These are phyloP conservation scores for Thuja plicata DNA, from an alignment of 83 land plant genomes.

Conservation along the genomic window DNA sequence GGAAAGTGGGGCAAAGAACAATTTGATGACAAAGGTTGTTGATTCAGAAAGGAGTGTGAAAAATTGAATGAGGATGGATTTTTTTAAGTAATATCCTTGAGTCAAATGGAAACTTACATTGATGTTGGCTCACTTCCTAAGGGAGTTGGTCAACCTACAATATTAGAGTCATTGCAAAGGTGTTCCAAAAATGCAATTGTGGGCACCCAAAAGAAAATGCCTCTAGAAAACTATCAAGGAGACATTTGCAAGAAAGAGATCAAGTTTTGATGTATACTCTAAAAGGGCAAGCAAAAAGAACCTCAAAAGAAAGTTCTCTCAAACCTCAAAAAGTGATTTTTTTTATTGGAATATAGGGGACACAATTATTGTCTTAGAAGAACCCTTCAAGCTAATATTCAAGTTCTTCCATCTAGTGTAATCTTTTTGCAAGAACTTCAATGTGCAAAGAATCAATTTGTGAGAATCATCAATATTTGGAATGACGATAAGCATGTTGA, in stretches of 20 bases:
- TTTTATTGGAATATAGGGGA: background rate
- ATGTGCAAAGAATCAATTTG: background rate
- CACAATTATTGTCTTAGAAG: background rate
- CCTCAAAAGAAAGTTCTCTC: background rate
- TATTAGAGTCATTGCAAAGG: background rate
- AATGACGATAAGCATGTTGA: background rate
- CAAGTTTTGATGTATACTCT: background rate
- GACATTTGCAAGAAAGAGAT: background rate
- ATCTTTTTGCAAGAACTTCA: background rate
- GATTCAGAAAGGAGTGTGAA: background rate
- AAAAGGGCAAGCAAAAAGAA: background rate
- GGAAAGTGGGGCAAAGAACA: background rate
- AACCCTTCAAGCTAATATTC: background rate
- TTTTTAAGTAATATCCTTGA: background rate
- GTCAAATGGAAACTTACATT: no score
- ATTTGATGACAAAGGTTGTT: background rate
- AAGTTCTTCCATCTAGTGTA: background rate
- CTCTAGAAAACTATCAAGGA: background rate
- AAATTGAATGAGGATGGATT: background rate
- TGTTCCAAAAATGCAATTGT: background rate
- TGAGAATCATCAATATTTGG: background rate
- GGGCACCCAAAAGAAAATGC: background rate
- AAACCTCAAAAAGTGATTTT: background rate
- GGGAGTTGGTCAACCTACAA: background rate
- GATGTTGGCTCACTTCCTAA: background rate